These are phyloP conservation scores for Hura crepitans DNA, from an alignment of 441 rosid species.

Conservation along the genomic window DNA sequence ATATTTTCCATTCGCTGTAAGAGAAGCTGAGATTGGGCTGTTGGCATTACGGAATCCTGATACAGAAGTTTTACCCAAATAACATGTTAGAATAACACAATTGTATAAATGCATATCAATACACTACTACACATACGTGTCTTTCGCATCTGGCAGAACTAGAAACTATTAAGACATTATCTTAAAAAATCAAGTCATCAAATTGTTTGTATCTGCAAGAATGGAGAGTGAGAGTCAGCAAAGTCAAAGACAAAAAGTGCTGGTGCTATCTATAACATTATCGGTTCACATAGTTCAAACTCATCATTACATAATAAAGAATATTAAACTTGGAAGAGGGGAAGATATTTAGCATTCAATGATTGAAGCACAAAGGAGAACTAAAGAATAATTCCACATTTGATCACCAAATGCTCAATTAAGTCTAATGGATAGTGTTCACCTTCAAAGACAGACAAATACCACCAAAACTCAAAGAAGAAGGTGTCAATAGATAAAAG, in stretches of 20 bases:
- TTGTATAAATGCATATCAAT: slow-evolving; percentile 10
- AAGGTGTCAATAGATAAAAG: neutral
- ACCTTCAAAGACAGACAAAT: neutral
- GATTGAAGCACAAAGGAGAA: neutral
- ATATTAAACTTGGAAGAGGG: neutral
- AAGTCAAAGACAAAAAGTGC: too few relatives aligned
- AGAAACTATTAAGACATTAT: neutral
- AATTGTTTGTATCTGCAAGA: neutral
- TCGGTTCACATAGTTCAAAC: too few relatives aligned
- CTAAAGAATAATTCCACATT: neutral
- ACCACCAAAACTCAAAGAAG: neutral
- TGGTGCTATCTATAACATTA: too few relatives aligned
- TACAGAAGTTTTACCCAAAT: slow-evolving; percentile 23
- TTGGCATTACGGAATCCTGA: slow-evolving; percentile 89
- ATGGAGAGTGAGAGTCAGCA: neutral
- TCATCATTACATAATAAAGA: too few relatives aligned
- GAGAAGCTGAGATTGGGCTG: slow-evolving; percentile 89
- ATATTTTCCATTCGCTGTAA: slow-evolving; percentile 71
- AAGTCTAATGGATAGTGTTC: neutral
- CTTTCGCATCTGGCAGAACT: slow-evolving; percentile 1
- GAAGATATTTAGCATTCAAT: neutral
- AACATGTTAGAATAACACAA: slow-evolving; percentile 14
- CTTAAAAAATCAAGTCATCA: neutral
- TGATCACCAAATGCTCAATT: neutral
- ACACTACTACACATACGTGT: neutral